Percentiles rank a stretch among this genome's conserved stretches.
These are phyloP conservation scores for Sanghuangporus weigelae DNA, from an alignment of 1,284 basidiomycete species.

Conservation along the genomic window DNA sequence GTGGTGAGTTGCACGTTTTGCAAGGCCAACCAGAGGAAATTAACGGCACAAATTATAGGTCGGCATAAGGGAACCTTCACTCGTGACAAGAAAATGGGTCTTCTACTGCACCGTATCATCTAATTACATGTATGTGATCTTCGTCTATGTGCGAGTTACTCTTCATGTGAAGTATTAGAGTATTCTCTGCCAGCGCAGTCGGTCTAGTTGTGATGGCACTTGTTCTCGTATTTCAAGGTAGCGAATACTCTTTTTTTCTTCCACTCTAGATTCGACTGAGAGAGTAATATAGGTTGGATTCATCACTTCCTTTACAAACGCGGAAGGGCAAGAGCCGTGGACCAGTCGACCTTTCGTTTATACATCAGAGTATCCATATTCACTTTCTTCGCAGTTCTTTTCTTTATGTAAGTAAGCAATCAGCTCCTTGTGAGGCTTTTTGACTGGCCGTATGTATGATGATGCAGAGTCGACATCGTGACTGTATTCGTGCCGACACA, in stretches of 20 bases:
- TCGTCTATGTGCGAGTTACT: background rate
- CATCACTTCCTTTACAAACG: background rate
- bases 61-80: background rate
- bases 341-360: background rate
- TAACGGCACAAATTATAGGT: background rate
- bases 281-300: background rate
- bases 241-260: background rate
- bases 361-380: background rate
- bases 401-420: background rate
- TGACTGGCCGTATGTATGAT: background rate
- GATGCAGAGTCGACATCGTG: background rate
- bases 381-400: background rate
- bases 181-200: background rate
- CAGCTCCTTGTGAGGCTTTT: background rate
- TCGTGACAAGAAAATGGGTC: constrained; percentile 12
- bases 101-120: constrained; percentile 16
- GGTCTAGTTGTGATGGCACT: background rate
- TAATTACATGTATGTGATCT: constrained; percentile 3
- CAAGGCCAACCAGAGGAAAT: no score
- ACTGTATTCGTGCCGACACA: background rate
- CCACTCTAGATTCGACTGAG: background rate
- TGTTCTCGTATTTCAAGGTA: background rate
- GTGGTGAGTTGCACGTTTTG: background rate
- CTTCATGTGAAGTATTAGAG: background rate
- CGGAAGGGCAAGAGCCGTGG: background rate